A percentile compares a stretch with the other conserved stretches of the same genome.
Conservation (phyloP, 2,329 filamentous ascomycete species). For the Aureobasidium leucospermi region DNA sequence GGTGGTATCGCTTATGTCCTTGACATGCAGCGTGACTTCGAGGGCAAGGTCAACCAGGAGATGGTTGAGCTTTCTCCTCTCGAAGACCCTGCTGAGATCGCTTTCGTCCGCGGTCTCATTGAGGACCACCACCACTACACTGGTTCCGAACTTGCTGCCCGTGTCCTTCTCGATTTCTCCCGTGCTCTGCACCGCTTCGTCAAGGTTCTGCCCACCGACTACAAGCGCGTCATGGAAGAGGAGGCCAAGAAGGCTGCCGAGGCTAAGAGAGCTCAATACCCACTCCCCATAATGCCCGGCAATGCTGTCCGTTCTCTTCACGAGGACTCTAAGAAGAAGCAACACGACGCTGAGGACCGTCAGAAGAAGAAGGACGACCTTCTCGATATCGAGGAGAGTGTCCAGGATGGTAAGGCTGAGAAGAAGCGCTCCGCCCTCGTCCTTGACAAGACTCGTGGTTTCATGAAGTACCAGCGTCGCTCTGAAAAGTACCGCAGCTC, state of each 20-base stretch:
- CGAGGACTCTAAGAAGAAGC: constrained; percentile 47
- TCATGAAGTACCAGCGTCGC: constrained; percentile 94
- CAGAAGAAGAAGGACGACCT: constrained; percentile 62
- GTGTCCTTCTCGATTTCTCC: constrained; percentile 91
- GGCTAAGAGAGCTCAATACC: constrained; percentile 76
- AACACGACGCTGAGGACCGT: constrained; percentile 55
- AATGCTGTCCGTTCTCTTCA: constrained; percentile 49
- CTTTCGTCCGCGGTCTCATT: constrained; percentile 81
- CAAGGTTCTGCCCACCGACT: constrained; percentile 90
- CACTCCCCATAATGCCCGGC: constrained; percentile 68
- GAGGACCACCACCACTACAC: constrained; percentile 98
- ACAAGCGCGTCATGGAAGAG: constrained; percentile 85
- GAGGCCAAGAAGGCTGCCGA: constrained; percentile 79
- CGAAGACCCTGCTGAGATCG: constrained; percentile 80
- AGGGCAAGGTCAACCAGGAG: constrained; percentile 89
- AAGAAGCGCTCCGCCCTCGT: constrained; percentile 86
- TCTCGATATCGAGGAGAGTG: constrained; percentile 81
- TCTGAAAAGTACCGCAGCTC: constrained; percentile 87
- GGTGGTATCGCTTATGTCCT: constrained; percentile 94
- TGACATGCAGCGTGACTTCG: constrained; percentile 82
- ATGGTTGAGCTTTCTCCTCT: constrained; percentile 88
- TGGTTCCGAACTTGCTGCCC: constrained; percentile 86
- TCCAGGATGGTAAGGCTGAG: constrained; percentile 75
- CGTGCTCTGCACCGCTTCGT: constrained; percentile 83
- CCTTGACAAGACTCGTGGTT: constrained; percentile 94